phyloP scores from a whole-genome alignment of 148 eudicot species.

The Rhododendron ovatum region DNA sequence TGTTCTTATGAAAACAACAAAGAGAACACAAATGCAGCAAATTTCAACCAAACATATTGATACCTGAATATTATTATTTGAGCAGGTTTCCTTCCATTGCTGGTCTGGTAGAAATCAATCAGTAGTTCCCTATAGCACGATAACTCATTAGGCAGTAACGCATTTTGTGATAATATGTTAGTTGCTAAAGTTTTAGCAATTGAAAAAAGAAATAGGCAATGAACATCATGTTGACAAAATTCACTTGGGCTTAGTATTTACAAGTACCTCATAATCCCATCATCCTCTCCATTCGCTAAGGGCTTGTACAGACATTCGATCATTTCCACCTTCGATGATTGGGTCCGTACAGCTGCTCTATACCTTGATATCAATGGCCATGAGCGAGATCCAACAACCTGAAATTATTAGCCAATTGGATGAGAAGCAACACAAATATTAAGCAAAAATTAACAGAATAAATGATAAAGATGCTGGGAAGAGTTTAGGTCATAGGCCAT shows the following conservation, averaged over 20 bases:
- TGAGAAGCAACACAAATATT: neutral
- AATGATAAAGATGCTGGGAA: neutral
- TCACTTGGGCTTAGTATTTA: neutral
- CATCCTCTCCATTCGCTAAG: constrained; percentile 61
- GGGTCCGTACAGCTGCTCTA: constrained; percentile 76
- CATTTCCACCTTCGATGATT: constrained; percentile 85
- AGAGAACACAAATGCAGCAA: constrained; percentile 3
- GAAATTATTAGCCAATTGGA: constrained; percentile 1
- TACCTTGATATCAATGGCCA: constrained; percentile 94
- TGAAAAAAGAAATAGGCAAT: neutral
- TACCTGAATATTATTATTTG: constrained; percentile 91
- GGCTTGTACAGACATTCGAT: constrained; percentile 76
- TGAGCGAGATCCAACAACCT: constrained; percentile 93
- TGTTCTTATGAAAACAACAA: neutral
- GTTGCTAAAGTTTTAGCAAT: neutral
- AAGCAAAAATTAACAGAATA: neutral
- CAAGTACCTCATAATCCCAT: constrained; percentile 82
- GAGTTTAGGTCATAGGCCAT: constrained; percentile 4
- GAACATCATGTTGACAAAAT: neutral
- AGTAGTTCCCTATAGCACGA: constrained; percentile 66
- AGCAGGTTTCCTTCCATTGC: constrained; percentile 64
- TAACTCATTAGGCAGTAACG: neutral
- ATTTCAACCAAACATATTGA: neutral
- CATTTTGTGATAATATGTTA: neutral
- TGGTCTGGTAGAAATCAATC: constrained; percentile 64